Percentiles rank a stretch among this genome's conserved stretches.
Evolutionary conservation across 257 asterid genomes (phyloP).

Genomic region (Capsicum chinense): DNA sequence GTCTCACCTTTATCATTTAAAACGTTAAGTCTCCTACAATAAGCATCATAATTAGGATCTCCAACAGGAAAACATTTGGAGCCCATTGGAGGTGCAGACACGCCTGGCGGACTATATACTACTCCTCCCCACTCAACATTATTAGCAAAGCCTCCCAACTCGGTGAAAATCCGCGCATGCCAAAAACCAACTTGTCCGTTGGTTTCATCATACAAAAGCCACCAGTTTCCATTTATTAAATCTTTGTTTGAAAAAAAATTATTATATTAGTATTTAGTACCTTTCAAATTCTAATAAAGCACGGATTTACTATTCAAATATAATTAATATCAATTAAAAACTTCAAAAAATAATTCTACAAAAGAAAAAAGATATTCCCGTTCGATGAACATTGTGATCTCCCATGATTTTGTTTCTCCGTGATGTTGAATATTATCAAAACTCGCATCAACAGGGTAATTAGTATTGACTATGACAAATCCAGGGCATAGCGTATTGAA

Average conservation of each 20-base stretch:
- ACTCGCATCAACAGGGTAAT: neutral
- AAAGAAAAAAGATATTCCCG: neutral
- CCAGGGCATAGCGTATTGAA: constrained; percentile 24
- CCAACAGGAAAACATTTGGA: neutral
- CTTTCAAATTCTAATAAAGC: neutral
- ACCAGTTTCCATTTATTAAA: neutral
- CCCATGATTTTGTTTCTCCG: neutral
- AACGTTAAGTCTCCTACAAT: neutral
- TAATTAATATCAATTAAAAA: neutral
- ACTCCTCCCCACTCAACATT: constrained; percentile 1
- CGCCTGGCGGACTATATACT: neutral
- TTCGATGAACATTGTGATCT: constrained; percentile 19
- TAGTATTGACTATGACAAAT: neutral
- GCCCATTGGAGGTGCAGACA: neutral
- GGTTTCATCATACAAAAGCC: neutral
- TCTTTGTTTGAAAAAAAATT: neutral
- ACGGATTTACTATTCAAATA: neutral
- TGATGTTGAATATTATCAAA: neutral
- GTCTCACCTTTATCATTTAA: neutral
- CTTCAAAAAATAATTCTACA: neutral
- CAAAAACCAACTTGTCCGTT: constrained; percentile 11
- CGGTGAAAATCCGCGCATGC: neutral
- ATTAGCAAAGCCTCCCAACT: neutral
- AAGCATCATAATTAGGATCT: neutral
- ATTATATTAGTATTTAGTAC: neutral